Conservation (phyloP, 1,284 basidiomycete genomes). For the Mycosarcoma maydis region DNA sequence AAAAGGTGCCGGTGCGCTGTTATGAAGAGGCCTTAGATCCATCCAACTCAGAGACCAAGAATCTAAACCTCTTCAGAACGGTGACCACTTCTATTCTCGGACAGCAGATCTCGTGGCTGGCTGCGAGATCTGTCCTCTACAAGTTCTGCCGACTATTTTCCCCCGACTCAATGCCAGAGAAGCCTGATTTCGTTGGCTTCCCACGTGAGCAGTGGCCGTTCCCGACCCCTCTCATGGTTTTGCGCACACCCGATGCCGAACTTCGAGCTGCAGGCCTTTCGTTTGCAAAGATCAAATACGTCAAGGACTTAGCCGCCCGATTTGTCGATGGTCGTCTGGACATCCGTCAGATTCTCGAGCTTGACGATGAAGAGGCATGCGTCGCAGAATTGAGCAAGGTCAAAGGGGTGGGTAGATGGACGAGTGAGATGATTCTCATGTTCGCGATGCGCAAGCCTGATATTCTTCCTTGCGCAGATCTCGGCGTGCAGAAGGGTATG, state of each 20-base stretch:
- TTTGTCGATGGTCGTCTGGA: constrained; percentile 62
- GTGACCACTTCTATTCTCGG: constrained; percentile 78
- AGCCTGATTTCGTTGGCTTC: constrained; percentile 54
- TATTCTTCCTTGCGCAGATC: constrained; percentile 61
- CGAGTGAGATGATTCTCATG: constrained; percentile 65
- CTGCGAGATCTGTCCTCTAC: constrained; percentile 85
- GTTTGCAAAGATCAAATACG: constrained; percentile 61
- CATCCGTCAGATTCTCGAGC: constrained; percentile 49
- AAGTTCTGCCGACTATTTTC: constrained; percentile 73
- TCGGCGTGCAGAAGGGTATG: constrained; percentile 65
- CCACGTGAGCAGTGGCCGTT: constrained; percentile 60
- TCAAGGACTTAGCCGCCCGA: constrained; percentile 57
- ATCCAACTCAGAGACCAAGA: constrained; percentile 68
- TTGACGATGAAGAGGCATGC: constrained; percentile 57
- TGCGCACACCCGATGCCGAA: constrained; percentile 48
- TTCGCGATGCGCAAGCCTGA: constrained; percentile 63
- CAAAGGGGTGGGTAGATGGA: constrained; percentile 65
- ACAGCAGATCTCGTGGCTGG: constrained; percentile 91
- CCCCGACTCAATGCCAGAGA: constrained; percentile 50
- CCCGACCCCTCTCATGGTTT: constrained; percentile 56
- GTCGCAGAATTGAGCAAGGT: constrained; percentile 56
- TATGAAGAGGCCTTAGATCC: constrained; percentile 71
- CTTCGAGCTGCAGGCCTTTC: constrained; percentile 60
- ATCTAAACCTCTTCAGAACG: constrained; percentile 64
- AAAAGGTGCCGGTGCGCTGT: constrained; percentile 75